Evolutionary conservation across 805 yeast genomes (phyloP).

Genomic region (Blastobotrys muscicola): DNA sequence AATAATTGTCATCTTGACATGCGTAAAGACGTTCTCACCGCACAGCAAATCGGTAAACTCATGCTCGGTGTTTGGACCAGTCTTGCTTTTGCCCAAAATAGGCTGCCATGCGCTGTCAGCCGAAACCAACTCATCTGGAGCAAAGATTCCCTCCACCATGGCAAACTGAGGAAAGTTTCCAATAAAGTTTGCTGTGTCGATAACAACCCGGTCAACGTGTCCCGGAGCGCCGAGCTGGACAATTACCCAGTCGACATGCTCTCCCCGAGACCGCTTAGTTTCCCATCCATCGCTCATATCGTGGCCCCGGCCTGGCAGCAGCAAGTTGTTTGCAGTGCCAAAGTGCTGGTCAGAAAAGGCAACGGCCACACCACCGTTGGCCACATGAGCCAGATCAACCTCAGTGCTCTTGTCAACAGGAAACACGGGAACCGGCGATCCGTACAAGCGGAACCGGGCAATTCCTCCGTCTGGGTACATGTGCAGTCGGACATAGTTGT

Average conservation of each 20-base stretch:
- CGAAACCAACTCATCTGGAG: slow-evolving; percentile 30
- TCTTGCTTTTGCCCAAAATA: slow-evolving; percentile 59
- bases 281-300: slow-evolving; percentile 99
- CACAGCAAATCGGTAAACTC: slow-evolving; percentile 27
- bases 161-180: slow-evolving; percentile 90
- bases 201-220: slow-evolving; percentile 44
- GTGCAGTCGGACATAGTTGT: slow-evolving; percentile 71
- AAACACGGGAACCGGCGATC: slow-evolving; percentile 65
- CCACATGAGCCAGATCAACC: slow-evolving; percentile 71
- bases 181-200: slow-evolving; percentile 89
- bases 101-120: slow-evolving; percentile 47
- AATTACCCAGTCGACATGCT: slow-evolving; percentile 89
- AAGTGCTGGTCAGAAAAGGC: slow-evolving; percentile 86
- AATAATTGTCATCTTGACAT: slow-evolving; percentile 70
- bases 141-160: slow-evolving; percentile 52
- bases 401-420: slow-evolving; percentile 38
- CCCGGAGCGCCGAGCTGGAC: slow-evolving; percentile 67
- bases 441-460: slow-evolving; percentile 87
- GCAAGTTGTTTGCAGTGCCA: slow-evolving; percentile 80
- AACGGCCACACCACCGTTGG: slow-evolving; percentile 83
- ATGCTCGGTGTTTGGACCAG: slow-evolving; percentile 82
- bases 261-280: slow-evolving; percentile 77
- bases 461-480: slow-evolving; percentile 99
- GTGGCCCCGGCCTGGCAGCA: slow-evolving; percentile 88
- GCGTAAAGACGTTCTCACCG: slow-evolving; percentile 38